These are phyloP conservation scores for Xerocomellus intermedius DNA, from an alignment of 768 basidiomycete species.

Conservation along the genomic window DNA sequence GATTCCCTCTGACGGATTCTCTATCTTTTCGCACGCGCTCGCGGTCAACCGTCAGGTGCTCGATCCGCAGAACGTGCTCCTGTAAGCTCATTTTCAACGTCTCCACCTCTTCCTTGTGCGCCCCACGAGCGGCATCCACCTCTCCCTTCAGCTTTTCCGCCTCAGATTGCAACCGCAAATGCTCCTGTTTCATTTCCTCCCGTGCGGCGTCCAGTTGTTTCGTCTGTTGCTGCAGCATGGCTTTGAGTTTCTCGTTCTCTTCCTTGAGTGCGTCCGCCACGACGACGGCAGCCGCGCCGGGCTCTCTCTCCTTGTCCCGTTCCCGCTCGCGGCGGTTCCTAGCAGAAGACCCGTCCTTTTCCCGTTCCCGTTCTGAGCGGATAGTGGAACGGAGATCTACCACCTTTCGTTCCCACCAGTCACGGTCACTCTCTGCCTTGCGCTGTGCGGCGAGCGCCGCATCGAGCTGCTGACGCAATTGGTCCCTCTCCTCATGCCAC, in stretches of 20 bases:
- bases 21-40: constrained; percentile 26
- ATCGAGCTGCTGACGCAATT: constrained; percentile 12
- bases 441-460: constrained; percentile 9
- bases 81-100: constrained; percentile 16
- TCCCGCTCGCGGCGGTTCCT: constrained; percentile 20
- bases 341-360: constrained; percentile 12
- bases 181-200: constrained; percentile 14
- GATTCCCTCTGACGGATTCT: constrained; percentile 14
- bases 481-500: constrained; percentile 14
- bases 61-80: constrained; percentile 20
- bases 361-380: constrained; percentile 13
- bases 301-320: constrained; percentile 16
- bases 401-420: constrained; percentile 22
- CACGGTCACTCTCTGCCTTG: constrained; percentile 19
- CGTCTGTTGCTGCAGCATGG: constrained; percentile 15
- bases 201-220: constrained; percentile 10
- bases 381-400: constrained; percentile 14
- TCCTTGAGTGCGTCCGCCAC: constrained; percentile 16
- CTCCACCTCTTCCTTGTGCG: constrained; percentile 15
- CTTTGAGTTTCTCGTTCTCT: constrained; percentile 26
- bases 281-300: neutral
- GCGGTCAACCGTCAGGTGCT: constrained; percentile 21
- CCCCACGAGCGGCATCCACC: constrained; percentile 1
- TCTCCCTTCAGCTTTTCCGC: constrained; percentile 15
- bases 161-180: constrained; percentile 11